These are phyloP conservation scores for Boletellus sp. DNA, from an alignment of 768 basidiomycete species.

Conservation along the genomic window DNA sequence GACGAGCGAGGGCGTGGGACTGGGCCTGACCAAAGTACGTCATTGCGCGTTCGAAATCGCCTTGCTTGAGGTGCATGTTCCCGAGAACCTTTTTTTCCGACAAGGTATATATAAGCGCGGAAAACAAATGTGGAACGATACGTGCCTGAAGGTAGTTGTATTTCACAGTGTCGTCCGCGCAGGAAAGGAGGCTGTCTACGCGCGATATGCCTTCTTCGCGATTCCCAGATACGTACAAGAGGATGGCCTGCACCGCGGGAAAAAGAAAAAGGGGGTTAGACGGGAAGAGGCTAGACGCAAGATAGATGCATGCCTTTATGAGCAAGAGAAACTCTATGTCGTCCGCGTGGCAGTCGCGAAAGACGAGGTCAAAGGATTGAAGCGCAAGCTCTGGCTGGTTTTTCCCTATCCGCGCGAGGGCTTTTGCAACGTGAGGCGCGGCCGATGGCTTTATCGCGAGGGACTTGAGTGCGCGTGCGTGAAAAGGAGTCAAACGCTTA, in stretches of 20 bases:
- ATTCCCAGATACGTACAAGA: not conserved
- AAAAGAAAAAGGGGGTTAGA: not conserved
- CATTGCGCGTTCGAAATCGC: conserved; percentile 1
- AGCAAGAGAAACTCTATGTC: conserved; percentile 1
- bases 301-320: not conserved
- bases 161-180: not conserved
- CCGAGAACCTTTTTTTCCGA: not conserved
- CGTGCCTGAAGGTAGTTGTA: conserved; percentile 1
- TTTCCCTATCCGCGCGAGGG: not conserved
- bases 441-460: not conserved
- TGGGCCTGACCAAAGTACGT: not conserved
- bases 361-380: conserved; percentile 1
- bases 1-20: not conserved
- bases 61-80: conserved; percentile 1
- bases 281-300: too few relatives aligned
- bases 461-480: not conserved
- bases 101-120: too few relatives aligned
- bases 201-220: conserved; percentile 1
- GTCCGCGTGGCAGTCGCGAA: not conserved
- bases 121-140: not conserved
- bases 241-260: not conserved
- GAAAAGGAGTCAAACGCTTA: not conserved
- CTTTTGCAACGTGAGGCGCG: conserved; percentile 3
- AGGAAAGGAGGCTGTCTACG: not conserved
- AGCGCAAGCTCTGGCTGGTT: not conserved